phyloP scores from a whole-genome alignment of 768 basidiomycete species.

The Panus rudis region DNA sequence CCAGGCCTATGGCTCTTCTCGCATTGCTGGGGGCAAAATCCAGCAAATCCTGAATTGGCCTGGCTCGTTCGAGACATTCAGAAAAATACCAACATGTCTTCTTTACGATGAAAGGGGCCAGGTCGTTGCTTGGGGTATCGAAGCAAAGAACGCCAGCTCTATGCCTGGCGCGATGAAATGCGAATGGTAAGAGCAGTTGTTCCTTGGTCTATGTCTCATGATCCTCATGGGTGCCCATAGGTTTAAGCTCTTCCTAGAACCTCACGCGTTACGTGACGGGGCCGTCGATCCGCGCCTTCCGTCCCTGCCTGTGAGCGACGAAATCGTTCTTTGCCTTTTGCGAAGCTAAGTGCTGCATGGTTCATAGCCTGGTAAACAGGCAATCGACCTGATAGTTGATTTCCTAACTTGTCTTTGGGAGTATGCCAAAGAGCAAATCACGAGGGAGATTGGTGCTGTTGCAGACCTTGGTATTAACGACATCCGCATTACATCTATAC shows the following conservation, averaged over 20 bases:
- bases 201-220: background rate
- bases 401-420: conserved; percentile 82
- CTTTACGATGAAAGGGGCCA: conserved; percentile 69
- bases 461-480: conserved; percentile 66
- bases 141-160: conserved; percentile 75
- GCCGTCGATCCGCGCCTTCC: conserved; percentile 74
- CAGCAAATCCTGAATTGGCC: conserved; percentile 88
- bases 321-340: background rate
- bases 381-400: conserved; percentile 76
- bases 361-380: conserved; percentile 62
- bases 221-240: conserved; percentile 20
- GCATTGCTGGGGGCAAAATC: conserved; percentile 69
- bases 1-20: conserved; percentile 81
- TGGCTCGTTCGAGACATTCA: conserved; percentile 77
- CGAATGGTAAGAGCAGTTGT: conserved; percentile 38
- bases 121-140: conserved; percentile 79
- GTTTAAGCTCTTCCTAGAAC: conserved; percentile 88
- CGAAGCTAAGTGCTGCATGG: background rate
- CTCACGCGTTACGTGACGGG: conserved; percentile 69
- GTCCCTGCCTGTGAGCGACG: conserved; percentile 56
- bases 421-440: conserved; percentile 82
- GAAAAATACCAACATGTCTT: conserved; percentile 79
- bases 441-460: conserved; percentile 78
- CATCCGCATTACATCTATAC: background rate
- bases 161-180: conserved; percentile 56